phyloP scores from a whole-genome alignment of 139 green algal species.

The Micractinium conductrix region DNA sequence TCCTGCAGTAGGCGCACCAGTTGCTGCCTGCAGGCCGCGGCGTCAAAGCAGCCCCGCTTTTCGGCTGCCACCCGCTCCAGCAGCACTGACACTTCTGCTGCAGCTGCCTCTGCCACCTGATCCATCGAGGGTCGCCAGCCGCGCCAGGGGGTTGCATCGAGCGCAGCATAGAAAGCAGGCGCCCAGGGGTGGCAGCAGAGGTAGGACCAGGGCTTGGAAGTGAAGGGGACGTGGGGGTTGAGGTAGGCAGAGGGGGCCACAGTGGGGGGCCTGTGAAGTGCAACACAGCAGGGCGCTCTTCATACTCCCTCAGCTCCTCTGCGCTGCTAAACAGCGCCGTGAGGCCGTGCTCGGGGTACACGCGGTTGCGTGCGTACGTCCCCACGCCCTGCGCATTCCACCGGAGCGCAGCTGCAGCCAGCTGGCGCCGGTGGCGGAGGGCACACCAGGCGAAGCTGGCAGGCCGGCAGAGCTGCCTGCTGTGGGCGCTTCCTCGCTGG shows the following conservation, averaged over 20 bases:
- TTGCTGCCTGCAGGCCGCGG: no score
- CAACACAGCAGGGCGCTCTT: not conserved
- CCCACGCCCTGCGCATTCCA: slow-evolving; percentile 28
- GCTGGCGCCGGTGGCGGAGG: no score
- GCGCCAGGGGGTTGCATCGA: slow-evolving; percentile 17
- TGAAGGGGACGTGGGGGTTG: slow-evolving; percentile 26
- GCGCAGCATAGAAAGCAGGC: not conserved
- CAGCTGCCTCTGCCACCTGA: slow-evolving; percentile 8
- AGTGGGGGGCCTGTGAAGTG: slow-evolving; percentile 23
- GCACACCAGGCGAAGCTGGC: no score
- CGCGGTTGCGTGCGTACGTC: not conserved
- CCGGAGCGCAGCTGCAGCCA: slow-evolving; percentile 3
- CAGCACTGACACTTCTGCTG: not conserved
- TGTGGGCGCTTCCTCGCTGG: no score
- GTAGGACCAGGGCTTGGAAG: slow-evolving; percentile 36
- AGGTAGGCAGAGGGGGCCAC: not conserved
- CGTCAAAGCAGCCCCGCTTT: no score
- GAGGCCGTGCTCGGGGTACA: not conserved
- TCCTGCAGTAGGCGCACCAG: no score
- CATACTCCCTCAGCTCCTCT: not conserved
- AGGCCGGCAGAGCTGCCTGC: not conserved
- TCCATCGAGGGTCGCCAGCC: not conserved
- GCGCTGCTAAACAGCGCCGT: not conserved
- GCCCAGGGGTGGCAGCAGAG: slow-evolving; percentile 15
- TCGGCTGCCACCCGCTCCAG: no score